Percentiles rank a stretch among this genome's conserved stretches.
Evolutionary conservation across 2,329 filamentous ascomycete genomes (phyloP).

Genomic region (Lachnellula hyalina): DNA sequence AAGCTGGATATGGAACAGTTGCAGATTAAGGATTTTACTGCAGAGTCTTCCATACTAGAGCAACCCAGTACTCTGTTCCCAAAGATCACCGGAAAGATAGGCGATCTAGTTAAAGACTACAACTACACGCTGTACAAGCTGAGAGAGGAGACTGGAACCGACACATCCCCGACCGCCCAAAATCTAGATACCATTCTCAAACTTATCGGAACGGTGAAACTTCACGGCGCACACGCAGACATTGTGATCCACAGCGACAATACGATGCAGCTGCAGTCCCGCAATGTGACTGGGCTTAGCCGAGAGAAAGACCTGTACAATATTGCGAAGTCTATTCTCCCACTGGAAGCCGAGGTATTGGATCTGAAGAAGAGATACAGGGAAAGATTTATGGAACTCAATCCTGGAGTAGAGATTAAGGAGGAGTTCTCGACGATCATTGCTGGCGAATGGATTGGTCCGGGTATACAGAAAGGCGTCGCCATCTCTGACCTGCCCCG

Average conservation of each 20-base stretch:
- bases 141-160: not conserved
- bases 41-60: not conserved
- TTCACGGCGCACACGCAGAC: conserved; percentile 24
- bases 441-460: conserved; percentile 24
- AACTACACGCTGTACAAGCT: not conserved
- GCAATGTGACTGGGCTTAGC: conserved; percentile 12
- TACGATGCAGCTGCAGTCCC: conserved; percentile 15
- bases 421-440: conserved; percentile 18
- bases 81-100: conserved; percentile 15
- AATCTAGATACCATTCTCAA: not conserved
- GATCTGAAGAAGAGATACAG: conserved; percentile 4
- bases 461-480: conserved; percentile 17
- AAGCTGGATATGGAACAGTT: not conserved
- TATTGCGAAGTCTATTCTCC: conserved; percentile 8
- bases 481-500: conserved; percentile 10
- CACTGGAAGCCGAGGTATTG: conserved; percentile 3
- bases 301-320: conserved; percentile 7
- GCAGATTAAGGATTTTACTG: not conserved
- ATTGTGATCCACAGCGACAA: conserved; percentile 15
- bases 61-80: conserved; percentile 14
- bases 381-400: conserved; percentile 8
- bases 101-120: conserved; percentile 5
- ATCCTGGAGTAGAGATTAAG: conserved; percentile 3
- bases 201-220: conserved; percentile 22
- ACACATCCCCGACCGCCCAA: not conserved